Evolutionary conservation across 148 eudicot genomes (phyloP).

Genomic region (Salicornia ramosissima): DNA sequence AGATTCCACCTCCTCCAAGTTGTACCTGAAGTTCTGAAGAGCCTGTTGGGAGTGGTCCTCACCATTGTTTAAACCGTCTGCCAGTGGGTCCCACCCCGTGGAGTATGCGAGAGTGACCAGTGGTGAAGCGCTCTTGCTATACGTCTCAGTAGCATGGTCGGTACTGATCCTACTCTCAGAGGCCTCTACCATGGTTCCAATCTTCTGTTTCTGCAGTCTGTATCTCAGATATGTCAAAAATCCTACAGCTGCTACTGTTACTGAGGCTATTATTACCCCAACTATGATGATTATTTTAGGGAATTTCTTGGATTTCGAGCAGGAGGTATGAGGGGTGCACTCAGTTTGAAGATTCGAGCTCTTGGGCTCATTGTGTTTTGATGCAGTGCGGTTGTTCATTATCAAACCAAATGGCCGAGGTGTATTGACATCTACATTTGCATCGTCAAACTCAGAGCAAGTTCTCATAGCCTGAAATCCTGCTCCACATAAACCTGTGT

Average conservation of each 20-base stretch:
- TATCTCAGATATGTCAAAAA: conserved; percentile 35
- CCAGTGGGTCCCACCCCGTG: conserved; percentile 61
- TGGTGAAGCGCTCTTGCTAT: conserved; percentile 60
- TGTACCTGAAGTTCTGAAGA: conserved; percentile 51
- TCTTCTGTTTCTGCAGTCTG: conserved; percentile 69
- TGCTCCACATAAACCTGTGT: conserved; percentile 61
- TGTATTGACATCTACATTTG: conserved; percentile 32
- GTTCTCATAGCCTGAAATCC: conserved; percentile 50
- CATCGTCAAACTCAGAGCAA: conserved; percentile 56
- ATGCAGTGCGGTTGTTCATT: conserved; percentile 22
- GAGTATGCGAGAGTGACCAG: conserved; percentile 54
- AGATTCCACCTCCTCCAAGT: conserved; percentile 81
- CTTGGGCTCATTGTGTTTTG: conserved; percentile 20
- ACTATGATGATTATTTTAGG: conserved; percentile 36
- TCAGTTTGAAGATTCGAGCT: conserved; percentile 25
- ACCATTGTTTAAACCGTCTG: conserved; percentile 30
- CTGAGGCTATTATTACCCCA: conserved; percentile 34
- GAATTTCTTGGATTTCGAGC: conserved; percentile 44
- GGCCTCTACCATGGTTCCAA: conserved; percentile 42
- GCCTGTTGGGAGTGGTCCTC: conserved; percentile 34
- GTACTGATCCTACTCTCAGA: conserved; percentile 54
- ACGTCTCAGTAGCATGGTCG: conserved; percentile 38
- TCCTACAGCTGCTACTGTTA: conserved; percentile 35
- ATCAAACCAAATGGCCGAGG: conserved; percentile 36
- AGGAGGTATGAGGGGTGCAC: conserved; percentile 35